phyloP scores from a whole-genome alignment of 306 rosid species.

The Lathyrus sativus region DNA sequence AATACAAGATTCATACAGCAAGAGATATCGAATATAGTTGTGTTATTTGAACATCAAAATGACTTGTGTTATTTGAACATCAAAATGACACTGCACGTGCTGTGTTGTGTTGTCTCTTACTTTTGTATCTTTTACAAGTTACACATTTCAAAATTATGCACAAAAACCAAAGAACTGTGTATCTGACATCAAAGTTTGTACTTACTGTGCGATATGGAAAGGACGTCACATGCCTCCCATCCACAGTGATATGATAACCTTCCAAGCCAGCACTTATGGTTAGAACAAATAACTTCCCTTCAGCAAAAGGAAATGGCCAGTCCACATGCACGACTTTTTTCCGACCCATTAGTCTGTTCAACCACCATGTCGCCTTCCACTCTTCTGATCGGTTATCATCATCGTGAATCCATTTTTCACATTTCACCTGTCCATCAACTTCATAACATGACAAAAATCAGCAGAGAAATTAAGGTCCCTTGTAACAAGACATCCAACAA shows the following conservation, averaged over 20 bases:
- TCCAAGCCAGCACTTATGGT: slow-evolving; percentile 90
- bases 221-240: slow-evolving; percentile 85
- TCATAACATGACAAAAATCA: slow-evolving; percentile 45
- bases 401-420: slow-evolving; percentile 95
- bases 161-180: not conserved
- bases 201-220: slow-evolving; percentile 94
- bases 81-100: not conserved
- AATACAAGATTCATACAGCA: slow-evolving; percentile 18
- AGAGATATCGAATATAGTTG: slow-evolving; percentile 24
- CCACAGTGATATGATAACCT: slow-evolving; percentile 90
- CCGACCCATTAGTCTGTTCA: slow-evolving; percentile 80
- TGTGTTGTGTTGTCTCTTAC: not conserved
- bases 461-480: slow-evolving; percentile 33
- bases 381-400: slow-evolving; percentile 75
- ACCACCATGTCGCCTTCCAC: slow-evolving; percentile 89
- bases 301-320: slow-evolving; percentile 95
- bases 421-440: slow-evolving; percentile 95
- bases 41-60: not conserved
- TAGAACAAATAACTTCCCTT: slow-evolving; percentile 84
- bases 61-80: not conserved
- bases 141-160: not conserved
- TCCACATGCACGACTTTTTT: slow-evolving; percentile 71
- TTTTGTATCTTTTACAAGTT: not conserved
- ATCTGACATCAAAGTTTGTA: slow-evolving; percentile 5
- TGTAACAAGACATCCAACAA: slow-evolving; percentile 14